Evolutionary conservation across 306 rosid species (phyloP), one percentile per base, ranked within the genome.

Genomic region (Ormosia semicastrata): DNA sequence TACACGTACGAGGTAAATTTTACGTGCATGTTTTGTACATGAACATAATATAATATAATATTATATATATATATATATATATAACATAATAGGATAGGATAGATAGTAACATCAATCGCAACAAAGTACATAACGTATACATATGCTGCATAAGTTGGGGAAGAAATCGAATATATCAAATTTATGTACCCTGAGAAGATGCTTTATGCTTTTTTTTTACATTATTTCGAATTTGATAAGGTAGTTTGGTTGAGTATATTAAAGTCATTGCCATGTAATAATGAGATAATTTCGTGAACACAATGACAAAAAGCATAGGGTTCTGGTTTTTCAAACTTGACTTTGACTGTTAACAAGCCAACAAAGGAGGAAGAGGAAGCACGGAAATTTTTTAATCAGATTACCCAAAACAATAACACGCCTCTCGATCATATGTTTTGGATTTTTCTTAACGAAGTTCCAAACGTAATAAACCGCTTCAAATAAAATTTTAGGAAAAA

Each of bases 1-100:
- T 80, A 80, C 89, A 86, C 87, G 87, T 83, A 1, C 36, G 4
- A 17, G 34, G 24, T 10, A 2, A 29, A 11, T 15, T 17, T 33
- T 53, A 54, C 59, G 73, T 79, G 79, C 18, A 9, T 5, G 2
- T 56, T 15, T 68, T 14, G 40, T 6, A 11, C 43, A 12, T 11
- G 12, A 17, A 8, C 6, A 6, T 47, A 44, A 5, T 15, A 4
- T 1, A 66, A 40, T 18, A 66, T 24, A 24, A 24, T 24, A n/a
- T n/a, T n/a, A n/a, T n/a, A n/a, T n/a, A n/a, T n/a, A n/a, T n/a
- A 24, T 24, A 24, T 0, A 24, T 0, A 24, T 24, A 24, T 24
- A 24, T 24, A 24, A 24, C 24, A 24, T 24, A 24, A 24, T 24
- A 1, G 9, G n/a, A 9, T 15, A 15, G 52, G 8, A 40, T 40